These are phyloP conservation scores for Helminthosporium solani DNA, from an alignment of 2,329 filamentous ascomycete genomes.

Conservation along the genomic window DNA sequence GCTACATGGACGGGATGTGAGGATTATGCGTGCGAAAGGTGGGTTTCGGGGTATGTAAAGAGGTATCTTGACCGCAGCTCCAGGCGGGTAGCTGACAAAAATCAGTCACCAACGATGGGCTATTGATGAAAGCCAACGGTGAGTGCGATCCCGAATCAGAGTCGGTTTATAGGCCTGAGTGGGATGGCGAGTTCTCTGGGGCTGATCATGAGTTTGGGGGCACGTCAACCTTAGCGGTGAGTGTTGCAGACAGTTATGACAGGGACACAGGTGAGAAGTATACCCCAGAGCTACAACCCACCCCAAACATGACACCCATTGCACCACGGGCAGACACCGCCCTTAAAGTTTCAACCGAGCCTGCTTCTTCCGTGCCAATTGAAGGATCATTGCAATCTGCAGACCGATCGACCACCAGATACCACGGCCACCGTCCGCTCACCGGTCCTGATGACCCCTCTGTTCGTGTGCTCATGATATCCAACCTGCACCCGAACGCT, in stretches of 20 bases:
- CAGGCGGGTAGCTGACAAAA: background rate
- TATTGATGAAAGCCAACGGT: background rate
- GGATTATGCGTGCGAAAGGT: conserved; percentile 1
- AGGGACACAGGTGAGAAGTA: background rate
- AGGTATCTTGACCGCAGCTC: background rate
- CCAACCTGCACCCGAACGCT: conserved; percentile 6
- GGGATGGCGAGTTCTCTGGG: background rate
- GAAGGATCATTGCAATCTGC: background rate
- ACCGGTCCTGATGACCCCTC: background rate
- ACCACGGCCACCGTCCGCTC: background rate
- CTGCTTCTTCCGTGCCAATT: background rate
- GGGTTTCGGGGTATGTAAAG: conserved; percentile 2
- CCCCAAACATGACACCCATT: background rate
- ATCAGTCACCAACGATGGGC: background rate
- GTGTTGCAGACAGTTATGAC: background rate
- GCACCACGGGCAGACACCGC: background rate
- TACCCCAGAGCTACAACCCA: background rate
- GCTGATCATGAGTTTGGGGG: background rate
- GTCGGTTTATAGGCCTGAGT: background rate
- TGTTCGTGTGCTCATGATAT: conserved; percentile 5
- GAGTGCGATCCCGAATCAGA: background rate
- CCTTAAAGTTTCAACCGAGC: background rate
- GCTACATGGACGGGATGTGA: conserved; percentile 2
- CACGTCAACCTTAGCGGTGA: background rate
- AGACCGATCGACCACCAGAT: background rate